These are phyloP conservation scores for Phytopythium oedochilum DNA, from an alignment of 352 stramenopile genomes.

Conservation along the genomic window DNA sequence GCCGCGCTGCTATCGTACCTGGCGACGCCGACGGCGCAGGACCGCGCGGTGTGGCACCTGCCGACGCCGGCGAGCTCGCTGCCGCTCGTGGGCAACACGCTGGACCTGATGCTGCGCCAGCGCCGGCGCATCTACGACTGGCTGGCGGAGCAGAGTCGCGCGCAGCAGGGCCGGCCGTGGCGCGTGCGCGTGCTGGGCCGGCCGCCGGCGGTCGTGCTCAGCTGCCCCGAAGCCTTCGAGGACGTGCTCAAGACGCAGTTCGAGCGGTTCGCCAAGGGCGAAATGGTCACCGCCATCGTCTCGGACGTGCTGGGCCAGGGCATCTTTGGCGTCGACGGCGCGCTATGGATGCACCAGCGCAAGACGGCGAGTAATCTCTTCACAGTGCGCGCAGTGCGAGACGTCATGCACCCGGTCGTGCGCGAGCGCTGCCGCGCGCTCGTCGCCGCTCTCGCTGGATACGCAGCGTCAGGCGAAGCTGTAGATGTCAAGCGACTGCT, in stretches of 20 bases:
- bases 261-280: conserved; percentile 71
- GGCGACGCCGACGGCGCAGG: conserved; percentile 15
- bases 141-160: conserved; percentile 45
- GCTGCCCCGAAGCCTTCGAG: conserved; percentile 38
- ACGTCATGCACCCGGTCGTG: conserved; percentile 50
- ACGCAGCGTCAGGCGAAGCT: conserved; percentile 5
- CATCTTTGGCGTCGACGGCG: conserved; percentile 71
- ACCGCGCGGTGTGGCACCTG: conserved; percentile 26
- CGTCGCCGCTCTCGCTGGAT: conserved; percentile 20
- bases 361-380: conserved; percentile 90
- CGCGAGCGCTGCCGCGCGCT: conserved; percentile 31
- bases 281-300: conserved; percentile 23
- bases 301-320: conserved; percentile 70
- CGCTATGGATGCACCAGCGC: conserved; percentile 65
- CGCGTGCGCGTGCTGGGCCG: conserved; percentile 27
- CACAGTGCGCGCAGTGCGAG: conserved; percentile 47
- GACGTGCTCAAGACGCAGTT: conserved; percentile 68
- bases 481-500: conserved; percentile 52
- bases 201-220: conserved; percentile 34
- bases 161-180: conserved; percentile 40
- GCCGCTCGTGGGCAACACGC: conserved; percentile 47
- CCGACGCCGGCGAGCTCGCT: conserved; percentile 35
- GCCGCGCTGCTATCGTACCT: conserved; percentile 21
- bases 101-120: conserved; percentile 40
- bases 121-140: conserved; percentile 53